These are phyloP conservation scores for Backusella macrospora DNA, from an alignment of 192 early-diverging fungal species.

Conservation along the genomic window DNA sequence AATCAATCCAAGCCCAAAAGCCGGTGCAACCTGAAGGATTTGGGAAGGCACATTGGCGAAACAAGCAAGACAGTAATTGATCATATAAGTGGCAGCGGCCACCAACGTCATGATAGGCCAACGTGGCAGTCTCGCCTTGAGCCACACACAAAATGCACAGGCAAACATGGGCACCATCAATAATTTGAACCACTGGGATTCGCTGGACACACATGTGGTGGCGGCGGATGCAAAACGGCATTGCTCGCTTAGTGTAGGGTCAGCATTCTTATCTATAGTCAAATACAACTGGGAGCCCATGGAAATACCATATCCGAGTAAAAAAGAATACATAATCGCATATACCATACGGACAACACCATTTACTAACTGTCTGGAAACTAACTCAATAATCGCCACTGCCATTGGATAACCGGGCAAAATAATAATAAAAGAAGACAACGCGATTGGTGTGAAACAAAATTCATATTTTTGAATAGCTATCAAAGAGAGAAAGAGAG, in stretches of 20 bases:
- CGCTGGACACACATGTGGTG: background rate
- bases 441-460: constrained; percentile 66
- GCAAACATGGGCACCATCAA: constrained; percentile 54
- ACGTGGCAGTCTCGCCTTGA: constrained; percentile 57
- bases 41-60: constrained; percentile 55
- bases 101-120: constrained; percentile 74
- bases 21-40: constrained; percentile 66
- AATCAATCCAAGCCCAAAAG: constrained; percentile 78
- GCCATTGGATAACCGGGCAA: constrained; percentile 85
- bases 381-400: constrained; percentile 82
- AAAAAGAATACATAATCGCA: constrained; percentile 76
- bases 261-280: constrained; percentile 14
- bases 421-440: constrained; percentile 63
- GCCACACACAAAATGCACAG: constrained; percentile 44
- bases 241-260: background rate
- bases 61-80: constrained; percentile 56
- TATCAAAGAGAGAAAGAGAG: constrained; percentile 4
- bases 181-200: constrained; percentile 45
- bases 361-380: constrained; percentile 86
- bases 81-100: constrained; percentile 66
- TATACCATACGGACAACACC: constrained; percentile 85
- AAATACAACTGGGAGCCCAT: constrained; percentile 38
- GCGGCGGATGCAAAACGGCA: background rate
- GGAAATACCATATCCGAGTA: constrained; percentile 76
- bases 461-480: constrained; percentile 47